phyloP scores from a whole-genome alignment of 495 filamentous ascomycete genomes.

The Penicillium subrubescens region DNA sequence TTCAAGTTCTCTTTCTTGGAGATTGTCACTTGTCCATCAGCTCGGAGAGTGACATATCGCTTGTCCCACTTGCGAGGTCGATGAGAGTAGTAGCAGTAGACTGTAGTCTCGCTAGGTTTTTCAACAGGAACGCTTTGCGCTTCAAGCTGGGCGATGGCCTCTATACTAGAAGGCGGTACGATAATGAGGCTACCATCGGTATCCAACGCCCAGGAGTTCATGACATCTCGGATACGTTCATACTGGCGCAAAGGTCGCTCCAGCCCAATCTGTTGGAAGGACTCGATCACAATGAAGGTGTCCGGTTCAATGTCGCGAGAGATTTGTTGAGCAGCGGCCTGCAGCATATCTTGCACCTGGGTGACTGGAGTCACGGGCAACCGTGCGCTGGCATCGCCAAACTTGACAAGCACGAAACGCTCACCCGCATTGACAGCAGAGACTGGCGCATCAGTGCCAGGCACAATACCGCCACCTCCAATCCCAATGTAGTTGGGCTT shows the following conservation, averaged over 20 bases:
- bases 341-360: constrained; percentile 70
- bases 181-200: constrained; percentile 69
- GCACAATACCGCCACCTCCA: constrained; percentile 53
- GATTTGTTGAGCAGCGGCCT: constrained; percentile 56
- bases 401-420: constrained; percentile 70
- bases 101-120: constrained; percentile 62
- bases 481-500: constrained; percentile 32
- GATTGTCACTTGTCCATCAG: constrained; percentile 73
- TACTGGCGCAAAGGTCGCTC: constrained; percentile 84
- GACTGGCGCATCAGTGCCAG: constrained; percentile 75
- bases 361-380: constrained; percentile 74
- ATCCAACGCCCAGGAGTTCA: constrained; percentile 91
- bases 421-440: constrained; percentile 85
- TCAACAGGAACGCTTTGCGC: constrained; percentile 54
- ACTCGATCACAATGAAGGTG: constrained; percentile 72
- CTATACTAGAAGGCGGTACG: constrained; percentile 48
- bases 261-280: constrained; percentile 72
- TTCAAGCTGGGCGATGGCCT: constrained; percentile 51
- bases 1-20: constrained; percentile 65
- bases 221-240: constrained; percentile 81
- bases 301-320: constrained; percentile 59
- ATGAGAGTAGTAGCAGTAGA: constrained; percentile 79
- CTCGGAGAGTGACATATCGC: constrained; percentile 70
- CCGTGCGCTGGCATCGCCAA: constrained; percentile 59
- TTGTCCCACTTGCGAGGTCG: constrained; percentile 85